Base-by-base conservation (phyloP, 805 yeast genomes). In the Grigorovia humatica region DNA sequence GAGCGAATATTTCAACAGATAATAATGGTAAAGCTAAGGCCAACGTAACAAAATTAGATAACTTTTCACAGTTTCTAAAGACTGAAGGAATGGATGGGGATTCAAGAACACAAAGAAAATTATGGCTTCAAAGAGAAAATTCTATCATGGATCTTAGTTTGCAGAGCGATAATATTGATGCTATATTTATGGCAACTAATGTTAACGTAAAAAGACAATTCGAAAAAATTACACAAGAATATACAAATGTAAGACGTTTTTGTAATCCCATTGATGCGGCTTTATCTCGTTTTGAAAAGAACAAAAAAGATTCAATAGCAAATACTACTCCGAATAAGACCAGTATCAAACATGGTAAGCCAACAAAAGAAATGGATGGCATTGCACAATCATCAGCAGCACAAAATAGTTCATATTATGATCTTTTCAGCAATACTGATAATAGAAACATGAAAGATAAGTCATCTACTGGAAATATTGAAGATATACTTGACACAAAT, bases 41-140 rank as follows among this genome's bases (percentile, higher is more conserved):
- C 19, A 41, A 29, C 27, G 43, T 59, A 30, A 68, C 67, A 43
- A 71, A 74, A 54, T 74, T 65, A 18, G 68, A 67, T 43, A 71
- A 74, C 54, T 75, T 76, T 57, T 64, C 70, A 11, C 69, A 71
- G 43, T 74, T 72, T 61, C 59, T 76, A 51, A 69, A 68, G 54
- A 49, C 70, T 2, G 71, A 69, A 43, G 68, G 68, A 0, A 66
- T 68, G 0, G 57, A 58, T 46, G 64, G 70, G 30, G 86, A 82
- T 54, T 81, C 87, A 1, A 74, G 96, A 68, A 86, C 95, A 0
- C 96, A 88, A 62, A 93, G 85, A 62, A 77, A 82, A 55, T 74
- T 88, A 49, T 87, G 95, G 95, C 70, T 88, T 38, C 95, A 85
- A 64, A 73, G 91, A 56, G 91, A 85, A 57, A 83, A 79, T 59